phyloP scores from a whole-genome alignment of 2,329 filamentous ascomycete genomes.

The Xylaria sp. region DNA sequence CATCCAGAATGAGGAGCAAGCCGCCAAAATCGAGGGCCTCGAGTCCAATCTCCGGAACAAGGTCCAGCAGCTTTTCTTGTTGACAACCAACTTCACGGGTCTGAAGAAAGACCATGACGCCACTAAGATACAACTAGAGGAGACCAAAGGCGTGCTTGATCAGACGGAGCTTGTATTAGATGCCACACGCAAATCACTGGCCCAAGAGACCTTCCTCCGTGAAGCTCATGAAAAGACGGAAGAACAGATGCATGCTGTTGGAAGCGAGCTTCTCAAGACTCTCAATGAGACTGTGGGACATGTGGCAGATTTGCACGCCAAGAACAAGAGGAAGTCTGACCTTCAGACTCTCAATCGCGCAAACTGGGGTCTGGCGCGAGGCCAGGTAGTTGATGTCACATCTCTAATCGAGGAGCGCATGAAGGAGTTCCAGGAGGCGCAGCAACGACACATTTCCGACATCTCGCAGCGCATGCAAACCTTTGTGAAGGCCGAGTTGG shows the following conservation, averaged over 20 bases:
- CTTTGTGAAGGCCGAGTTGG: constrained; percentile 72
- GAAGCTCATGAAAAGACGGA: constrained; percentile 86
- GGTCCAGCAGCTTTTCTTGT: constrained; percentile 80
- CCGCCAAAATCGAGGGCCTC: constrained; percentile 85
- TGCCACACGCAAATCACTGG: constrained; percentile 68
- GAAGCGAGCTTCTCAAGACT: constrained; percentile 70
- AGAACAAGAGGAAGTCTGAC: constrained; percentile 79
- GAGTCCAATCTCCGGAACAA: constrained; percentile 89
- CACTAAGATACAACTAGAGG: constrained; percentile 65
- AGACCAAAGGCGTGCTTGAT: constrained; percentile 74
- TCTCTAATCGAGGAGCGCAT: constrained; percentile 70
- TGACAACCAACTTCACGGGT: constrained; percentile 81
- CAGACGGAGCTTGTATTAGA: constrained; percentile 81
- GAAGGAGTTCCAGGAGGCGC: constrained; percentile 64
- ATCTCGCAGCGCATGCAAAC: constrained; percentile 67
- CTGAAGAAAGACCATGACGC: constrained; percentile 86
- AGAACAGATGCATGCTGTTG: constrained; percentile 65
- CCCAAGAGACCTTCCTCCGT: constrained; percentile 72
- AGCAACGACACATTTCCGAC: constrained; percentile 62
- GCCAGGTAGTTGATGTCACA: constrained; percentile 71
- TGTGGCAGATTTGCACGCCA: constrained; percentile 75
- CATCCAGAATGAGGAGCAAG: constrained; percentile 88
- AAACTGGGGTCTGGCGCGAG: constrained; percentile 72
- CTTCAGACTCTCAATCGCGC: constrained; percentile 74
- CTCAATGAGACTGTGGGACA: constrained; percentile 73